Base-by-base conservation (phyloP, 2,329 filamentous ascomycete species). In the Cladophialophora yegresii region DNA sequence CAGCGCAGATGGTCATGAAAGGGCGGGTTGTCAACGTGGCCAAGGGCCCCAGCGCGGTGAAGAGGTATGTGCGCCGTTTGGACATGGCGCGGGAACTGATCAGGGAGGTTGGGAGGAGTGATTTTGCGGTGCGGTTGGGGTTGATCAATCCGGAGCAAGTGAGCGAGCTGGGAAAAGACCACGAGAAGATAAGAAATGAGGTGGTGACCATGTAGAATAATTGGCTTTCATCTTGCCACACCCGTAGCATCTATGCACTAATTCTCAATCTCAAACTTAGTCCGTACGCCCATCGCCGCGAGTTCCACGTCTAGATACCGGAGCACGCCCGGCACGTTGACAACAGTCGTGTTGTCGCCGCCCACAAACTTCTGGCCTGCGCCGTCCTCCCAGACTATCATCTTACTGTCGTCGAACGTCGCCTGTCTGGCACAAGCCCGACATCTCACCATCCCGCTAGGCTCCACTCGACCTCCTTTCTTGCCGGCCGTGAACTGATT, bases 291-390 rank as follows among this genome's bases (percentile, higher is more conserved):
- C 95, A 99, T 99, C 62, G 92, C 92, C 40, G 93, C 91, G 72
- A 99, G 81, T 79, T 99, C 95, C 22, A 96, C 93, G 78, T 99
- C 95, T 70, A 99, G 79, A 80, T 90, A 98, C 79, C 91, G 92
- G 76, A 99, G 80, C 61, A 96, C 95, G 68, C 93, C 93, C 0
- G 95, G 95, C 16, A 99, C 91, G 60, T 92, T 93, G 40, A 99
- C 92, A 69, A 95, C 83, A 3, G 93, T 95, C 3, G 95, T 95
- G 75, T 98, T 87, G 69, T 93, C 91, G 55, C 95, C 95, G 8
- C 95, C 95, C 36, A 91, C 85, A 85, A 89, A 98, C 71, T 90
- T 87, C 70, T 86, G 84, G 1, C 93, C 93, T 70, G 90, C 85
- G 0, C 91, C 92, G 78, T 99, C 95, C 75, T 96, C 92, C 95